Conservation (phyloP, 2,329 filamentous ascomycete genomes). For the Gnomoniopsis smithogilvyi region DNA sequence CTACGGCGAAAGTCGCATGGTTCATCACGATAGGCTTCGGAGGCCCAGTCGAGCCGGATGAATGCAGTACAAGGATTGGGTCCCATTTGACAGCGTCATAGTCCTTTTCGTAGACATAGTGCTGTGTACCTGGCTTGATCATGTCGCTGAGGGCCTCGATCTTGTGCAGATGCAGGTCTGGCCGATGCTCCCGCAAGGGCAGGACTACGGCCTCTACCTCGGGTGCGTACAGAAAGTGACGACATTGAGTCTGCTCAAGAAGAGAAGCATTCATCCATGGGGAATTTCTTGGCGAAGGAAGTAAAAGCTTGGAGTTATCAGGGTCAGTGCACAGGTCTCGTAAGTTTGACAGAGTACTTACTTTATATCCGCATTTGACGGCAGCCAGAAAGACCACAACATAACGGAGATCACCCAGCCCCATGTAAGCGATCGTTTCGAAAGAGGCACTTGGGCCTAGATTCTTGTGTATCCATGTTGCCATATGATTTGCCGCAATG, state of each 20-base stretch:
- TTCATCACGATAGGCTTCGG: conserved; percentile 21
- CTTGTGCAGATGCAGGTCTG: not conserved
- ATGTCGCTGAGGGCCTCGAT: conserved; percentile 8
- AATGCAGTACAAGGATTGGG: conserved; percentile 20
- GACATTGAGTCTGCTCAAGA: conserved; percentile 10
- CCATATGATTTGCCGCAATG: not conserved
- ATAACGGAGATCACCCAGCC: conserved; percentile 6
- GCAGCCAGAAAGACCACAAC: conserved; percentile 9
- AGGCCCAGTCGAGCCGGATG: conserved; percentile 20
- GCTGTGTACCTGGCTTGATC: not conserved
- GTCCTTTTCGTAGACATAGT: conserved; percentile 16
- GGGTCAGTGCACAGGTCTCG: too few relatives aligned
- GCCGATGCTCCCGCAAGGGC: not conserved
- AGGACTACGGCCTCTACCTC: not conserved
- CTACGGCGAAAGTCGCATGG: conserved; percentile 18
- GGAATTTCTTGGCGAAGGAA: conserved; percentile 11
- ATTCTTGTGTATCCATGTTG: conserved; percentile 6
- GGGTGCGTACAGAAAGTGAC: not conserved
- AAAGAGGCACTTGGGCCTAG: conserved; percentile 1
- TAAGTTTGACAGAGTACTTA: not conserved
- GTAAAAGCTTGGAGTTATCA: not conserved
- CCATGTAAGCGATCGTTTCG: conserved; percentile 11
- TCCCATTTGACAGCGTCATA: conserved; percentile 17
- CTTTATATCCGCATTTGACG: conserved; percentile 15
- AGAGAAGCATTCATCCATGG: conserved; percentile 12